These are phyloP conservation scores for Trichoderma breve DNA, from an alignment of 2,329 filamentous ascomycete species.

Conservation along the genomic window DNA sequence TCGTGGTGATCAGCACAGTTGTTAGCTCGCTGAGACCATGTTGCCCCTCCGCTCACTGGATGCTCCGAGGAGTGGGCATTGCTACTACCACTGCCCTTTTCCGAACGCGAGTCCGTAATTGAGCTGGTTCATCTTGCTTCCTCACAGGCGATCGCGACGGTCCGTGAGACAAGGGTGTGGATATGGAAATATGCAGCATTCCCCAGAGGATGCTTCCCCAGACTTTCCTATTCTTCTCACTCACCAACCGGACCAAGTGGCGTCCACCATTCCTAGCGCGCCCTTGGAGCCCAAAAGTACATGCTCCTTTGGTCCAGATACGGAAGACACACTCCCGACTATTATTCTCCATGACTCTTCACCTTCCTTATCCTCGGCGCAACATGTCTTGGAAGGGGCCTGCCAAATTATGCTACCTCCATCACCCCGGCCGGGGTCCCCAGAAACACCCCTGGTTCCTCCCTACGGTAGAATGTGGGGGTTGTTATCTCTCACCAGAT, in stretches of 20 bases:
- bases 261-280: slow-evolving; percentile 4
- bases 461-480: slow-evolving; percentile 21
- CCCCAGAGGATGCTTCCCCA: slow-evolving; percentile 15
- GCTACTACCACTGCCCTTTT: neutral
- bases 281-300: neutral
- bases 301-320: neutral
- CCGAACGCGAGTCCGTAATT: neutral
- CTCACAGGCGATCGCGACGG: slow-evolving; percentile 12
- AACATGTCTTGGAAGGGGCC: slow-evolving; percentile 8
- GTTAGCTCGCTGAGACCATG: neutral
- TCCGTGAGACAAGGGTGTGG: slow-evolving; percentile 10
- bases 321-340: neutral
- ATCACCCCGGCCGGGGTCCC: slow-evolving; percentile 21
- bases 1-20: neutral
- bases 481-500: slow-evolving; percentile 20
- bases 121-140: slow-evolving; percentile 4
- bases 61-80: neutral
- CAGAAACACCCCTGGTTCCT: slow-evolving; percentile 19
- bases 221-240: neutral
- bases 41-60: neutral
- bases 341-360: slow-evolving; percentile 5
- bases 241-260: neutral
- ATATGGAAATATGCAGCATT: slow-evolving; percentile 8
- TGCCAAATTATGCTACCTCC: slow-evolving; percentile 10
- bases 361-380: slow-evolving; percentile 16